Base-by-base conservation (phyloP, 305 asterid species). In the Fraxinus dipetala region DNA sequence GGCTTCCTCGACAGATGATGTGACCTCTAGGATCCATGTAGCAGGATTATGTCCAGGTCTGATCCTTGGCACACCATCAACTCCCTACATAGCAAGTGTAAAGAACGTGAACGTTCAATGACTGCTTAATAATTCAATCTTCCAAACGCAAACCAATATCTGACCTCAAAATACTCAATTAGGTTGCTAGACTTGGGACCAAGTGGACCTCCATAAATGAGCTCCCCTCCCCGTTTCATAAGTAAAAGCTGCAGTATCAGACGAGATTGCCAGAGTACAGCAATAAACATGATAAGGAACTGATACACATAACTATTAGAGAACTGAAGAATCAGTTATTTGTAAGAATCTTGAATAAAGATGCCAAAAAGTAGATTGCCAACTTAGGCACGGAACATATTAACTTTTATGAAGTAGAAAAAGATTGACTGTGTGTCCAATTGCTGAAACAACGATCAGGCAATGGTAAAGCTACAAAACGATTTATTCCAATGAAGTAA, bases 1-100 rank as follows among this genome's bases (percentile, higher is more conserved):
- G 84, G 34, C 83, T 90, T 94, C 98, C 86, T 93, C 98, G 65
- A 89, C 84, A 78, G 90, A 74, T 70, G 98, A 93, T 74, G 99
- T 96, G 79, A 92, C 94, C 88, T 94, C 98, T 77, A 96, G 82
- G 96, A 96, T 96, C 99, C 99, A 96, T 83, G 99, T 96, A 22
- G 99, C 93, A 31, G 99, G 99, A 87, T 96, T 96, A 88, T 91
- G 90, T 78, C 98, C 98, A 82, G 94, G 87, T 88, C 81, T 93
- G 80, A 96, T 96, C 89, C 80, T 93, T 69, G 85, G 88, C 77
- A 95, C 88, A 83, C 99, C 98, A 82, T 92, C 97, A 70, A 94
- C 83, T 70, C 90, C 93, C 99, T 95, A 87, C 67, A 85, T 65
- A 80, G 22, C 75, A 80, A 79, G 75, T 54, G 43, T 48, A 75